Percentiles rank a stretch among this genome's conserved stretches.
These are phyloP conservation scores for Exophiala aquamarina DNA, from an alignment of 2,329 filamentous ascomycete genomes.

Conservation along the genomic window DNA sequence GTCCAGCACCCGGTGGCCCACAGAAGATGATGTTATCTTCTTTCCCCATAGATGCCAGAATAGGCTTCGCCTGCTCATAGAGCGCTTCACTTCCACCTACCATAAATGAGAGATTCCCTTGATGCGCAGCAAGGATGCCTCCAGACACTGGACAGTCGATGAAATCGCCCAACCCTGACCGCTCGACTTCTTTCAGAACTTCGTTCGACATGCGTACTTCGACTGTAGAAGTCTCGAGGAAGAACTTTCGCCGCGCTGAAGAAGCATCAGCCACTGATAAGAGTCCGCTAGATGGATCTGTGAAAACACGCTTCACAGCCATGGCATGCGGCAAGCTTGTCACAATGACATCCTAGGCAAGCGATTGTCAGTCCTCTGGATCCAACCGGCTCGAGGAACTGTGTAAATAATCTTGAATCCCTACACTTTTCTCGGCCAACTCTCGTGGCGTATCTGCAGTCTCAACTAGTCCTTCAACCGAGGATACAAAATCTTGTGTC, in stretches of 20 bases:
- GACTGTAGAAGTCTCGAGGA: slow-evolving; percentile 56
- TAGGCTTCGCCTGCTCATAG: slow-evolving; percentile 46
- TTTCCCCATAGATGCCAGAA: slow-evolving; percentile 39
- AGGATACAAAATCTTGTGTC: slow-evolving; percentile 36
- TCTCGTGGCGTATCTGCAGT: slow-evolving; percentile 37
- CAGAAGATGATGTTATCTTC: slow-evolving; percentile 50
- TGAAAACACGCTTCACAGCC: slow-evolving; percentile 52
- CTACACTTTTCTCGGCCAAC: slow-evolving; percentile 37
- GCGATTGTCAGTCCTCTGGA: too few species aligned
- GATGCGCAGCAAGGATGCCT: slow-evolving; percentile 50
- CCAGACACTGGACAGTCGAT: slow-evolving; percentile 56
- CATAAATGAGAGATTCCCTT: slow-evolving; percentile 56
- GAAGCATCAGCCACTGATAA: slow-evolving; percentile 23
- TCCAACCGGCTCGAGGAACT: too few species aligned
- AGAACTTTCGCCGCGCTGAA: slow-evolving; percentile 45
- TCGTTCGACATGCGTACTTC: slow-evolving; percentile 51
- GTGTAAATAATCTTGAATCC: slow-evolving; percentile 4
- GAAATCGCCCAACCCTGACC: slow-evolving; percentile 43
- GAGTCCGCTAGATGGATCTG: slow-evolving; percentile 45
- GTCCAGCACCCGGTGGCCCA: slow-evolving; percentile 29
- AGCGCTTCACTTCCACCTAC: slow-evolving; percentile 53
- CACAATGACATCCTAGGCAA: slow-evolving; percentile 45
- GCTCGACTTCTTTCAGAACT: slow-evolving; percentile 36
- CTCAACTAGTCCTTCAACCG: slow-evolving; percentile 35
- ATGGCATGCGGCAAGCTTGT: slow-evolving; percentile 55